A percentile compares a stretch with the other conserved stretches of the same genome.
These are phyloP conservation scores for Wickerhamiella allomyrinae DNA, from an alignment of 805 yeast genomes.

Conservation along the genomic window DNA sequence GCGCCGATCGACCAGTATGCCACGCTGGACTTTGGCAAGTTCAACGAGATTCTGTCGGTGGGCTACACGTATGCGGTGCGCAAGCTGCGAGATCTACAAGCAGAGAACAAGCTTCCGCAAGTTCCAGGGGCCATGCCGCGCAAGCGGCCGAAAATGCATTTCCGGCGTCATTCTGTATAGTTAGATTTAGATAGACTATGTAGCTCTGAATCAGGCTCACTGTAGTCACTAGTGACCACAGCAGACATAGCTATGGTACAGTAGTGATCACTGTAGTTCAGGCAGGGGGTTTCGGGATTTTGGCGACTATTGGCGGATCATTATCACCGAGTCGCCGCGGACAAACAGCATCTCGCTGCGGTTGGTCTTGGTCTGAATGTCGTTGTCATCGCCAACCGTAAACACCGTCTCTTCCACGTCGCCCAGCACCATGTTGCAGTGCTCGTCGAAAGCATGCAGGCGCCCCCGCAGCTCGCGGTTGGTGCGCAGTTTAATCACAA, in stretches of 20 bases:
- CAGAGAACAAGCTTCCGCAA: not conserved
- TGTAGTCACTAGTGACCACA: not conserved
- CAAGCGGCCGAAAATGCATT: not conserved
- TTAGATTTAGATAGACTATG: not conserved
- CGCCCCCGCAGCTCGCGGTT: conserved; percentile 85
- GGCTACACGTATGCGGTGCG: conserved; percentile 63
- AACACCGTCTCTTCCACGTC: conserved; percentile 80
- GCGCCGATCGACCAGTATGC: conserved; percentile 92
- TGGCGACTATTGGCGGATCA: conserved; percentile 38
- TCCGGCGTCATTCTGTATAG: conserved; percentile 2
- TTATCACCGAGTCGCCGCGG: conserved; percentile 93
- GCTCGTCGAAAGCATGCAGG: conserved; percentile 89
- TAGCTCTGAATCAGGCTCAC: not conserved
- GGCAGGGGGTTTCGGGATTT: no score
- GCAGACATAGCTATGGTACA: no score
- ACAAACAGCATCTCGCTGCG: conserved; percentile 78
- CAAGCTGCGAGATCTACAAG: conserved; percentile 30
- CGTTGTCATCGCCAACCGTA: conserved; percentile 35
- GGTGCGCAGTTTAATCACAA: conserved; percentile 82
- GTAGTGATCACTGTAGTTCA: no score
- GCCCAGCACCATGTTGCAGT: conserved; percentile 88
- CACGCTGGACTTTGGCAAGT: conserved; percentile 81
- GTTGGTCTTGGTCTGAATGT: conserved; percentile 36
- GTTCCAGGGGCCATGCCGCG: not conserved
- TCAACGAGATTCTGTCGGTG: conserved; percentile 74